A percentile compares a stretch with the other conserved stretches of the same genome.
These are phyloP conservation scores for Blastosporella zonata DNA, from an alignment of 1,284 basidiomycete species.

Conservation along the genomic window DNA sequence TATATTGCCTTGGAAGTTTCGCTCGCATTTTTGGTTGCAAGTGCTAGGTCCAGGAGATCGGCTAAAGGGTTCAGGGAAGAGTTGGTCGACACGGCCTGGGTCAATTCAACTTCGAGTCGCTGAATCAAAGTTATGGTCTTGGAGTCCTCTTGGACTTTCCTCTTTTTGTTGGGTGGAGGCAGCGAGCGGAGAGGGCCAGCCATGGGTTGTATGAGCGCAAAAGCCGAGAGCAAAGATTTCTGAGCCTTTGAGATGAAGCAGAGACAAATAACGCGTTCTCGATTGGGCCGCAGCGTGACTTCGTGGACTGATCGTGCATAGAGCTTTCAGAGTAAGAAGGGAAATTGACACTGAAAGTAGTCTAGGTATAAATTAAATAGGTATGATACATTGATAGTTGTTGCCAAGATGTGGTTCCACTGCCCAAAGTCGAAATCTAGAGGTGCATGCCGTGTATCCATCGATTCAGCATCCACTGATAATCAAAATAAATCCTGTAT, in stretches of 20 bases:
- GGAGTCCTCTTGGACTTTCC: constrained; percentile 39
- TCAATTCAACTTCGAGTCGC: constrained; percentile 51
- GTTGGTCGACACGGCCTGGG: constrained; percentile 45
- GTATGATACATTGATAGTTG: too few relatives aligned
- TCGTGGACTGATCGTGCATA: too few relatives aligned
- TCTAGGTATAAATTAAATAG: too few relatives aligned
- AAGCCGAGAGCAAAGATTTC: not conserved
- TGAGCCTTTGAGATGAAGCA: constrained; percentile 1
- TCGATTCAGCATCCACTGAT: too few relatives aligned
- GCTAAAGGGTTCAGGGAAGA: constrained; percentile 77
- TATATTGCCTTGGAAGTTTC: constrained; percentile 77
- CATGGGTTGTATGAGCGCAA: constrained; percentile 17
- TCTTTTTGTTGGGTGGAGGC: constrained; percentile 54
- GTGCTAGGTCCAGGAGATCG: constrained; percentile 66
- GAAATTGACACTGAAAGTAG: too few relatives aligned
- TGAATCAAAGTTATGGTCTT: constrained; percentile 33
- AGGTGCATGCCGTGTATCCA: too few relatives aligned
- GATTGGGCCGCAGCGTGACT: too few relatives aligned
- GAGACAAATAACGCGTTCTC: constrained; percentile 11
- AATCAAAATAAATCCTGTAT: too few relatives aligned
- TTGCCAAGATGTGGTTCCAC: too few relatives aligned
- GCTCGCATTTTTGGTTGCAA: constrained; percentile 42
- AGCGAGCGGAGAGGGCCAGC: constrained; percentile 43
- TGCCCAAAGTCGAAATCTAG: too few relatives aligned
- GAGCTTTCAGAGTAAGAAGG: too few relatives aligned